These are phyloP conservation scores for Blumeriella jaapii DNA, from an alignment of 2,329 filamentous ascomycete genomes.

Conservation along the genomic window DNA sequence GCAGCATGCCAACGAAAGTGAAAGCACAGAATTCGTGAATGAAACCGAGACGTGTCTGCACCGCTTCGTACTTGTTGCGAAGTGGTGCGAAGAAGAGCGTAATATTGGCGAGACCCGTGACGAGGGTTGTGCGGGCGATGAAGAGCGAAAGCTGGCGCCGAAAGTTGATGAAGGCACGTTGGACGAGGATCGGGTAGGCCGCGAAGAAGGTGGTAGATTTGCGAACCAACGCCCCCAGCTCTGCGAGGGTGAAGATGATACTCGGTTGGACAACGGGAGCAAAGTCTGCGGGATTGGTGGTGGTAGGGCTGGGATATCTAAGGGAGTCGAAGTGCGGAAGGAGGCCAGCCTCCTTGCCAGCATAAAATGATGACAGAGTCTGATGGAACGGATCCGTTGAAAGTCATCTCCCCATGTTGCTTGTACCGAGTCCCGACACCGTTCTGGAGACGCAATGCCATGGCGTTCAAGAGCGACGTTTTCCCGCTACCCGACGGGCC, in stretches of 20 bases:
- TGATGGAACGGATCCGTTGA: conserved; percentile 59
- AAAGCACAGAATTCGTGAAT: conserved; percentile 60
- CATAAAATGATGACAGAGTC: conserved; percentile 57
- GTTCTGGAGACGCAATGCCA: conserved; percentile 55
- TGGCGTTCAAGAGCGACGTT: conserved; percentile 61
- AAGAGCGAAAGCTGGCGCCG: conserved; percentile 53
- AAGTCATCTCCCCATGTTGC: conserved; percentile 49
- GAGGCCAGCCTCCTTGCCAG: conserved; percentile 52
- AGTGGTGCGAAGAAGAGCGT: conserved; percentile 62
- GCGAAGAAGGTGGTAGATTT: conserved; percentile 48
- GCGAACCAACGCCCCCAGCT: conserved; percentile 57
- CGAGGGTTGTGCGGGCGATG: conserved; percentile 55
- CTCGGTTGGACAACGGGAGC: conserved; percentile 13
- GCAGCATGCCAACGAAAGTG: conserved; percentile 68
- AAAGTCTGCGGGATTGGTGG: conserved; percentile 69
- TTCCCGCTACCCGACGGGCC: conserved; percentile 70
- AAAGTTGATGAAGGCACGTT: conserved; percentile 57
- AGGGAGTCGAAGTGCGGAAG: conserved; percentile 48
- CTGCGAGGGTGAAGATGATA: conserved; percentile 49
- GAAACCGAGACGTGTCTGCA: conserved; percentile 65
- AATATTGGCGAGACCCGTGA: conserved; percentile 51
- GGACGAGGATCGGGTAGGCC: conserved; percentile 56
- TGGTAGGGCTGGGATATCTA: conserved; percentile 52
- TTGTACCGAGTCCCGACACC: conserved; percentile 51
- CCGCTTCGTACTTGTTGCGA: conserved; percentile 53